Conservation (phyloP, 345 rosid species). For the Stellera chamaejasme region DNA sequence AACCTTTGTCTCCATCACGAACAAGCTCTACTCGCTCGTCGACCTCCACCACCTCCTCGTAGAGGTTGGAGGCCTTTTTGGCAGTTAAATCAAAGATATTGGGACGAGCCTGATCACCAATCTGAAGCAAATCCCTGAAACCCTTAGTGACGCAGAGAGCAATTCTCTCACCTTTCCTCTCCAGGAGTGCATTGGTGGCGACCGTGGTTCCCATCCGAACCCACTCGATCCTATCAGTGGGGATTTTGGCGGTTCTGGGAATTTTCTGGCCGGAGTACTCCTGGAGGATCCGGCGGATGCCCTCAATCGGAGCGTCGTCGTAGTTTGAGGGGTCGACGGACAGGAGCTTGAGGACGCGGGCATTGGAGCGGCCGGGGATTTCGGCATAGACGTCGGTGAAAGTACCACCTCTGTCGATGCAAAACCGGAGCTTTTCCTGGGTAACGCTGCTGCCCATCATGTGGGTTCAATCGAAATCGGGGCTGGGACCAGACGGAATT, state of each 20-base stretch:
- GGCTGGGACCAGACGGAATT: no score
- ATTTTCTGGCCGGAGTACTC: conserved; percentile 63
- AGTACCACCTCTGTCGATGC: conserved; percentile 94
- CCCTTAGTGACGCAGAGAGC: conserved; percentile 87
- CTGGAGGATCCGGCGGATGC: conserved; percentile 83
- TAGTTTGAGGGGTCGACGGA: conserved; percentile 94
- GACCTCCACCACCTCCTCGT: conserved; percentile 79
- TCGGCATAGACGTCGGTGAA: conserved; percentile 97
- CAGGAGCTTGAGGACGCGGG: conserved; percentile 73
- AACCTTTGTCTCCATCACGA: conserved; percentile 25
- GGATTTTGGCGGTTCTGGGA: conserved; percentile 63
- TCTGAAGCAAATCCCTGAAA: conserved; percentile 83
- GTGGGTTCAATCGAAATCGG: no score
- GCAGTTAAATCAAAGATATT: conserved; percentile 80
- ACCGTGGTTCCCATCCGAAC: conserved; percentile 98
- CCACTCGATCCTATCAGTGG: conserved; percentile 90
- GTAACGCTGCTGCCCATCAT: conserved; percentile 39
- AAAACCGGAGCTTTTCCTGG: conserved; percentile 58
- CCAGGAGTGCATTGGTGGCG: conserved; percentile 90
- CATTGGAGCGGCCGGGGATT: conserved; percentile 66
- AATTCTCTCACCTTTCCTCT: conserved; percentile 91
- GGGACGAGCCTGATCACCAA: conserved; percentile 95
- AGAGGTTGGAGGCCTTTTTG: conserved; percentile 71
- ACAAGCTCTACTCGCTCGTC: conserved; percentile 91
- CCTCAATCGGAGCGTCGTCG: conserved; percentile 96